Percentiles rank a stretch among this genome's conserved stretches.
These are phyloP conservation scores for Sugiyamaella lignohabitans DNA, from an alignment of 805 yeast species.

Conservation along the genomic window DNA sequence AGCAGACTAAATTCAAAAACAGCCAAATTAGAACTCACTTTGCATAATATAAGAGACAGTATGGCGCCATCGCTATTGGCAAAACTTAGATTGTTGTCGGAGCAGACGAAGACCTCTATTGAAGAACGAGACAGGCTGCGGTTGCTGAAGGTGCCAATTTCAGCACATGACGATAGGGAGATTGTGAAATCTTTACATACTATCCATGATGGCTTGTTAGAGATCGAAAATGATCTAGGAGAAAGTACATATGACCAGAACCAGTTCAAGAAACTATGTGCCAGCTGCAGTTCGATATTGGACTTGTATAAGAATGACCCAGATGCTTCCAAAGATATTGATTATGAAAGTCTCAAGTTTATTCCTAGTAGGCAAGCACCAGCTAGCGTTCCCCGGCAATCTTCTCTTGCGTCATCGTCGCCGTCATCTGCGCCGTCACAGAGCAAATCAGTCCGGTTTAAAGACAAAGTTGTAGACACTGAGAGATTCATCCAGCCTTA, in stretches of 20 bases:
- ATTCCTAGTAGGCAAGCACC: not conserved
- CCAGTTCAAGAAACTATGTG: not conserved
- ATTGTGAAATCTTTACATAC: conserved; percentile 22
- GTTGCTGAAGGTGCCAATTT: conserved; percentile 24
- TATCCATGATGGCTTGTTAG: conserved; percentile 25
- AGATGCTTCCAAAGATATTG: not conserved
- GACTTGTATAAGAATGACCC: conserved; percentile 11
- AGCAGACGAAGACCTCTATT: conserved; percentile 27
- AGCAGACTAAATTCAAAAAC: no score
- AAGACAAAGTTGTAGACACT: conserved; percentile 25
- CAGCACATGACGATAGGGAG: conserved; percentile 27
- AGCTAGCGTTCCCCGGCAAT: not conserved
- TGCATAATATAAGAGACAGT: no score
- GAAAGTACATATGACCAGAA: not conserved
- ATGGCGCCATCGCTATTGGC: conserved; percentile 9
- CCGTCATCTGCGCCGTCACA: conserved; percentile 14
- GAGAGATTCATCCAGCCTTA: conserved; percentile 24
- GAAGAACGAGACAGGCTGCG: conserved; percentile 29
- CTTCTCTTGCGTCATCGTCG: conserved; percentile 1
- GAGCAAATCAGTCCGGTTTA: conserved; percentile 26
- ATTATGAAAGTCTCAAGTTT: not conserved
- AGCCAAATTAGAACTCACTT: no score
- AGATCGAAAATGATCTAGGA: conserved; percentile 4
- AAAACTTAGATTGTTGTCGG: conserved; percentile 25
- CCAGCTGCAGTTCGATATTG: conserved; percentile 6